Evolutionary conservation across 2,329 filamentous ascomycete genomes (phyloP), one percentile per base, ranked within the genome.

Genomic region (Ophiocordyceps camponoti-saundersi): DNA sequence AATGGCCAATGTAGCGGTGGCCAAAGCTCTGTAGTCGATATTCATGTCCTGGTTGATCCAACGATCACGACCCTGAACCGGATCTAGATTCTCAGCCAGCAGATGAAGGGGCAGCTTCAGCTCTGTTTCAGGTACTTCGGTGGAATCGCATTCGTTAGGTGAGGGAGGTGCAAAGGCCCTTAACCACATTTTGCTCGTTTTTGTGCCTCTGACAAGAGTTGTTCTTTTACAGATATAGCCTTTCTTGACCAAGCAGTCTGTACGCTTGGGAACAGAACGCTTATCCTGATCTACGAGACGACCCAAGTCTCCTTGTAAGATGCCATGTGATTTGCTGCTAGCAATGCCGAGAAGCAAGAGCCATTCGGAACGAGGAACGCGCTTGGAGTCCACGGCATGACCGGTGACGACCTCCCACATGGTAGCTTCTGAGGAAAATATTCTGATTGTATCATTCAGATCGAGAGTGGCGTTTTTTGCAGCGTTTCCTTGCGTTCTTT

Each of bases 111-210:
- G 64, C 3, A 69, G 48, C 39, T 66, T 65, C 45, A 69, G 59
- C 23, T 64, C 61, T 10, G 54, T 50, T 18, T 57, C 53, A n/a
- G 48, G 51, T 26, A 57, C 54, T 3, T 57, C 51, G 5, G 46
- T 48, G 15, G 51, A 49, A 30, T 56, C 58, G 12, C 54, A 51
- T 15, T 62, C 61, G 50, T 64, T 66, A 34, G 61, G 59, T 41
- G 68, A 61, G 12, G 64, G 62, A 29, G 68, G 75, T 0, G 75
- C 70, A 55, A 77, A 79, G 26, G 66, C 62, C 43, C 70, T 68
- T 44, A 80, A 66, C 72, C 76, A 80, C 46, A 80, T 62, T 55
- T 77, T 77, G 62, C 76, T 80, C 2, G 77, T 79, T 55, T 77
- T 78, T 48, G 70, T 74, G 36, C 73, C 73, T 45, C 71, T 67